Evolutionary conservation across 768 basidiomycete genomes (phyloP).

Genomic region (Tricholoma hemisulphureum): DNA sequence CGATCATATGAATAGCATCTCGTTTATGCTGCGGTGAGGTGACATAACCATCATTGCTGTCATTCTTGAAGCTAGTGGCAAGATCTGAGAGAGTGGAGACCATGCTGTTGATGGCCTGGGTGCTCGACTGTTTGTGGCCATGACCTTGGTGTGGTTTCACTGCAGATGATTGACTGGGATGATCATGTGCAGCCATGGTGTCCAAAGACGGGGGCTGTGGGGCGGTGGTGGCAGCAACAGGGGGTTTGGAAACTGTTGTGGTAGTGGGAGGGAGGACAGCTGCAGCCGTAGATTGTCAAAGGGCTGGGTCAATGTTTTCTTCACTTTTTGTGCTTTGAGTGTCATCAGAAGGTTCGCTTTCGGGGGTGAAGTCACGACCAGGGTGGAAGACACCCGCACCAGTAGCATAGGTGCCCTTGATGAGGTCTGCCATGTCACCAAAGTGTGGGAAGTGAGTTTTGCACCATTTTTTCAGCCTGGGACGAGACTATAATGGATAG

Average conservation of each 20-base stretch:
- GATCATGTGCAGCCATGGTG: not conserved
- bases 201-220: not conserved
- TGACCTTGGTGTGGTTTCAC: not conserved
- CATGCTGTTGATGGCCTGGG: conserved; percentile 13
- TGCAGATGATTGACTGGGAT: not conserved
- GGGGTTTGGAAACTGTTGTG: not conserved
- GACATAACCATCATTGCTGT: conserved; percentile 1
- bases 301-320: not conserved
- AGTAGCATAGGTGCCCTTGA: conserved; percentile 7
- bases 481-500: conserved; percentile 9
- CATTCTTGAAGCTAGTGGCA: conserved; percentile 12
- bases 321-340: not conserved
- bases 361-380: not conserved
- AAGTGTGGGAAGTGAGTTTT: conserved; percentile 19
- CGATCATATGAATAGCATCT: conserved; percentile 14
- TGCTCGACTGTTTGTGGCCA: conserved; percentile 7
- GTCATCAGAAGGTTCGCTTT: not conserved
- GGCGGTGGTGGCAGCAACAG: not conserved
- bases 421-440: conserved; percentile 2
- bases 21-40: conserved; percentile 10
- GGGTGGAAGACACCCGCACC: conserved; percentile 1
- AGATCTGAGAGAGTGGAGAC: conserved; percentile 17
- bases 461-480: conserved; percentile 17
- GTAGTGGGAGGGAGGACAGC: not conserved
- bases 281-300: not conserved